Evolutionary conservation across 352 stramenopile species (phyloP).

Genomic region (Phytophthora hibernalis): DNA sequence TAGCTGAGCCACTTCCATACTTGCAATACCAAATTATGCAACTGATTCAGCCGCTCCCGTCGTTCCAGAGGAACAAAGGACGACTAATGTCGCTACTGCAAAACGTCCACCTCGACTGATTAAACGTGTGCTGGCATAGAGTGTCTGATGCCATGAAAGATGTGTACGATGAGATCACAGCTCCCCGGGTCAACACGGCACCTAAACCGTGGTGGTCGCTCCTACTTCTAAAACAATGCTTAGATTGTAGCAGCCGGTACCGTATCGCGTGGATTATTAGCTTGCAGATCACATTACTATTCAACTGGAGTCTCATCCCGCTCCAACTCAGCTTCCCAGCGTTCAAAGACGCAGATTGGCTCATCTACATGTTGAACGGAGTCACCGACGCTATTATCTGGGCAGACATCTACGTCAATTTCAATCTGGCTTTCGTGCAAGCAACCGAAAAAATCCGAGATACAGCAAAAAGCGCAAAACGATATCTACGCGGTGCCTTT

Average conservation of each 20-base stretch:
- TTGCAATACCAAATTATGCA: not conserved
- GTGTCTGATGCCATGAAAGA: conserved; percentile 20
- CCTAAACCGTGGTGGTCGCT: conserved; percentile 19
- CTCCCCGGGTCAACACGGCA: conserved; percentile 1
- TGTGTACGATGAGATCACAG: conserved; percentile 22
- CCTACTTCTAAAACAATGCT: conserved; percentile 20
- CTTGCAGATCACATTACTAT: conserved; percentile 42
- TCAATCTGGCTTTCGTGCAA: conserved; percentile 41
- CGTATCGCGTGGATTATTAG: conserved; percentile 27
- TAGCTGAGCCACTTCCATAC: not conserved
- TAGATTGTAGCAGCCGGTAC: conserved; percentile 16
- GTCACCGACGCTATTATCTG: conserved; percentile 44
- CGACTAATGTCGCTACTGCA: not conserved
- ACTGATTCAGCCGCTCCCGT: not conserved
- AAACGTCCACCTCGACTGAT: conserved; percentile 27
- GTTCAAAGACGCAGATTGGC: conserved; percentile 28
- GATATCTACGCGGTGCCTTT: conserved; percentile 38
- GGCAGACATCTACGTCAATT: conserved; percentile 54
- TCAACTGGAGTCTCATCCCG: conserved; percentile 53
- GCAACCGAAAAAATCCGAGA: conserved; percentile 41
- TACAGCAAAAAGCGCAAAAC: conserved; percentile 31
- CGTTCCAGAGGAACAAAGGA: not conserved
- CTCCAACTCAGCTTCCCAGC: conserved; percentile 52
- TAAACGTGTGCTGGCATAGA: conserved; percentile 23
- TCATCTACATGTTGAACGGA: conserved; percentile 32